Conservation (phyloP, 805 yeast species). For the Kuraishia floccosa region DNA sequence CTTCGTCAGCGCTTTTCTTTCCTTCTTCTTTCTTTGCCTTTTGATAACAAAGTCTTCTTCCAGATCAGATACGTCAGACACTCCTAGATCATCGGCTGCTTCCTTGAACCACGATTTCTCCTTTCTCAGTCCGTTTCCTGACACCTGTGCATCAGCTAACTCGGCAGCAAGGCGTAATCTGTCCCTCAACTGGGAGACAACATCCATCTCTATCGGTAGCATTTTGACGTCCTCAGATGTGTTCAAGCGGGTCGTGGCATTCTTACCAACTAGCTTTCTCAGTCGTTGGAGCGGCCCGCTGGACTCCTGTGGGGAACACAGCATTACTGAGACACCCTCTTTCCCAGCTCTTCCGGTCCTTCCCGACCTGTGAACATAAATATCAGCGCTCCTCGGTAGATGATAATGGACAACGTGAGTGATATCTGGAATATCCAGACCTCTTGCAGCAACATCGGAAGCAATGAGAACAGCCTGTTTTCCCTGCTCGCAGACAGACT, state of each 20-base stretch:
- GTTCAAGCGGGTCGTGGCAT: constrained; percentile 15
- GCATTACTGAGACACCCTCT: constrained; percentile 90
- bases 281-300: constrained; percentile 78
- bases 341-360: constrained; percentile 96
- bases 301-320: constrained; percentile 91
- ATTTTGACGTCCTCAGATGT: constrained; percentile 43
- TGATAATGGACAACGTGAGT: constrained; percentile 95
- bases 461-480: constrained; percentile 63
- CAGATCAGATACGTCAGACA: constrained; percentile 57
- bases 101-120: constrained; percentile 76
- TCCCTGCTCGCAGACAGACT: constrained; percentile 25
- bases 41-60: constrained; percentile 62
- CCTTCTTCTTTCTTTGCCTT: constrained; percentile 47
- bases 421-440: constrained; percentile 83
- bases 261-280: constrained; percentile 35
- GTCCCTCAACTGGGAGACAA: constrained; percentile 58
- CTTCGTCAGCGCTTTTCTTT: constrained; percentile 39
- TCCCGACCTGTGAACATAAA: constrained; percentile 92
- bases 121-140: constrained; percentile 39
- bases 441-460: constrained; percentile 98
- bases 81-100: constrained; percentile 89
- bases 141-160: constrained; percentile 62
- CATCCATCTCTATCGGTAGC: constrained; percentile 67
- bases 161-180: constrained; percentile 61
- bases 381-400: constrained; percentile 88